These are phyloP conservation scores for Botrytis tulipae DNA, from an alignment of 2,329 filamentous ascomycete genomes.

Conservation along the genomic window DNA sequence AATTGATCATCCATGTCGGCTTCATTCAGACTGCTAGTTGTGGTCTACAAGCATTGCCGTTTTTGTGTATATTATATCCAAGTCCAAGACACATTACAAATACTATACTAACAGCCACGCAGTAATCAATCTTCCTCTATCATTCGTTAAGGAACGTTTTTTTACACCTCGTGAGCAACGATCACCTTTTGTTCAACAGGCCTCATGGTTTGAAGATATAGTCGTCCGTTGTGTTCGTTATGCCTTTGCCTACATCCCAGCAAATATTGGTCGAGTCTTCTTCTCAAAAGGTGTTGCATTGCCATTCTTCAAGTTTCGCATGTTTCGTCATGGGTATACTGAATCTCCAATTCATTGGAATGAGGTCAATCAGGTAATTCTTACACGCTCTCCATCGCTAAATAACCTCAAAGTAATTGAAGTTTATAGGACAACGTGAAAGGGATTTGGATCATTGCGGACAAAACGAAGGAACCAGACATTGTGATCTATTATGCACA, in stretches of 20 bases:
- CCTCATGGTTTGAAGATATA: constrained; percentile 73
- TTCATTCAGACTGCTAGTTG: constrained; percentile 57
- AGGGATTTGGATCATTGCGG: constrained; percentile 68
- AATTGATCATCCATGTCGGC: constrained; percentile 68
- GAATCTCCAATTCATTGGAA: constrained; percentile 62
- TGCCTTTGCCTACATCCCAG: constrained; percentile 70
- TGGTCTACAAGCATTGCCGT: constrained; percentile 63
- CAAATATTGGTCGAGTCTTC: constrained; percentile 69
- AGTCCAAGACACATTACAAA: neutral
- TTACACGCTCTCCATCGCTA: neutral
- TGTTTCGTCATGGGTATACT: constrained; percentile 69
- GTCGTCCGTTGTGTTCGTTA: constrained; percentile 76
- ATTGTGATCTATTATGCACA: constrained; percentile 81
- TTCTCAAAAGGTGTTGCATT: constrained; percentile 71
- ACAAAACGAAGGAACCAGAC: constrained; percentile 62
- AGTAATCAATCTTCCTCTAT: constrained; percentile 59
- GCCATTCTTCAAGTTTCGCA: constrained; percentile 72
- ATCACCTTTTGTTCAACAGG: constrained; percentile 63
- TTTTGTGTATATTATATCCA: constrained; percentile 55
- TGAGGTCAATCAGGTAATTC: constrained; percentile 51
- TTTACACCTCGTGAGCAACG: constrained; percentile 46
- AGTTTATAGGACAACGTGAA: constrained; percentile 47
- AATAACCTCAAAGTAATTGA: neutral
- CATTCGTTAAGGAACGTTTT: constrained; percentile 58
- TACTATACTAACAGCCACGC: constrained; percentile 23